A percentile compares a stretch with the other conserved stretches of the same genome.
Conservation (phyloP, 2,329 filamentous ascomycete species). For the Passalora sequoiae region DNA sequence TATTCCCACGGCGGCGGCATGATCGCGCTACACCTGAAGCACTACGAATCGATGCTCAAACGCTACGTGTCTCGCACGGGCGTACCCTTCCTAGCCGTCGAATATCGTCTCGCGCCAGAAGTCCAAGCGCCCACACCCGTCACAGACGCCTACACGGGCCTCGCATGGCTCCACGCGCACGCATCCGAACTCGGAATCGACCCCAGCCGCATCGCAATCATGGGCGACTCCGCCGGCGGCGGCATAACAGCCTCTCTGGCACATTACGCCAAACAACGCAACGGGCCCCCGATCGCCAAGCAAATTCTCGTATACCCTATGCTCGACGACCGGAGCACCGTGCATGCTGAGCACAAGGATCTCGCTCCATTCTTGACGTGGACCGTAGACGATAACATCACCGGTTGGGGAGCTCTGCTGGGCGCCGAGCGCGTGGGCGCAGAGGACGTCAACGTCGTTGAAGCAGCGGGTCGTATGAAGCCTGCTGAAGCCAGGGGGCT, state of each 20-base stretch:
- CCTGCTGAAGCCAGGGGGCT: conserved; percentile 35
- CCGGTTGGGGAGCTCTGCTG: no score
- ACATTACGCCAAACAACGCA: conserved; percentile 32
- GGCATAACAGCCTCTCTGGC: conserved; percentile 39
- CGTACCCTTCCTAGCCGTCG: conserved; percentile 37
- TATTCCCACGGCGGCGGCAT: conserved; percentile 43
- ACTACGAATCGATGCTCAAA: conserved; percentile 26
- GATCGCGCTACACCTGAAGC: conserved; percentile 31
- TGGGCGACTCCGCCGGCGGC: conserved; percentile 44
- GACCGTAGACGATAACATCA: conserved; percentile 37
- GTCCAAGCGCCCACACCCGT: conserved; percentile 34
- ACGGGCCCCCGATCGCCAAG: conserved; percentile 32
- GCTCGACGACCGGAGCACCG: conserved; percentile 43
- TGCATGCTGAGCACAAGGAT: conserved; percentile 29
- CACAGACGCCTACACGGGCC: conserved; percentile 40
- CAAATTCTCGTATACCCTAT: conserved; percentile 46
- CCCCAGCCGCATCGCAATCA: conserved; percentile 37
- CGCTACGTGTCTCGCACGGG: conserved; percentile 26
- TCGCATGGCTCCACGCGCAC: conserved; percentile 38
- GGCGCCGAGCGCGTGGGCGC: no score
- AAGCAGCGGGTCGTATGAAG: conserved; percentile 36
- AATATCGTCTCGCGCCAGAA: conserved; percentile 45
- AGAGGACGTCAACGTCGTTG: conserved; percentile 34
- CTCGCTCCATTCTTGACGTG: conserved; percentile 36
- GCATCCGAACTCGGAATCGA: conserved; percentile 41